Base-by-base conservation (phyloP, 768 basidiomycete species). In the Russula sp. region DNA sequence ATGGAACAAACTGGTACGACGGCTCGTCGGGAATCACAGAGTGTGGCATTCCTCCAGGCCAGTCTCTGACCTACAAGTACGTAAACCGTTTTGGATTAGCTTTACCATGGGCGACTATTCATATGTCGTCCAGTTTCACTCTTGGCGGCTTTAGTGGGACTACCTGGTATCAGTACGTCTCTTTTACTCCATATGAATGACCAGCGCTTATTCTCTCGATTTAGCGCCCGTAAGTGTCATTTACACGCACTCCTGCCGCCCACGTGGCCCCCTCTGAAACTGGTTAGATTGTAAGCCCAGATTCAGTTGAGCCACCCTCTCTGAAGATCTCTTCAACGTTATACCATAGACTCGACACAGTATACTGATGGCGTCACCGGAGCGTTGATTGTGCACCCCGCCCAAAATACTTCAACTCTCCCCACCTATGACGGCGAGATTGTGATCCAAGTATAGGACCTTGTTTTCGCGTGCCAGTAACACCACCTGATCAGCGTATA, bases 291-390 rank as follows among this genome's bases (percentile, higher is more conserved):
- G 69, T 70, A 53, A 66, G 69, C 58, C 38, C 2, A 54, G 4
- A 18, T 51, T 7, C 5, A 5, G 7, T 7, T 45, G 16, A 32
- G 35, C 34, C n/a, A n/a, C n/a, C n/a, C 49, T 3, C 11, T 18
- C 49, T 35, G 18, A 45, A 14, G 32, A 35, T 10, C 13, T 42
- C 20, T 36, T 54, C 11, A 38, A 48, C 6, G 1, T 39, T 29
- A 45, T 38, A 39, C 3, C 14, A 32, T 36, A 71, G 70, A 38
- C 60, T 63, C 65, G n/a, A 73, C 68, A 34, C 70, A 73, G 51
- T 78, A 79, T 65, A 81, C 79, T 10, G 81, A 82, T 55, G 81
- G 81, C 13, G 71, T 81, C 57, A 75, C 75, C 22, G 82, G 81
- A 0, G 76, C 79, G 29, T 63, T 83, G 36, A 68, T 82, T 35